Evolutionary conservation across 1,284 basidiomycete genomes (phyloP).

Genomic region (Veloporphyrellus conicus): DNA sequence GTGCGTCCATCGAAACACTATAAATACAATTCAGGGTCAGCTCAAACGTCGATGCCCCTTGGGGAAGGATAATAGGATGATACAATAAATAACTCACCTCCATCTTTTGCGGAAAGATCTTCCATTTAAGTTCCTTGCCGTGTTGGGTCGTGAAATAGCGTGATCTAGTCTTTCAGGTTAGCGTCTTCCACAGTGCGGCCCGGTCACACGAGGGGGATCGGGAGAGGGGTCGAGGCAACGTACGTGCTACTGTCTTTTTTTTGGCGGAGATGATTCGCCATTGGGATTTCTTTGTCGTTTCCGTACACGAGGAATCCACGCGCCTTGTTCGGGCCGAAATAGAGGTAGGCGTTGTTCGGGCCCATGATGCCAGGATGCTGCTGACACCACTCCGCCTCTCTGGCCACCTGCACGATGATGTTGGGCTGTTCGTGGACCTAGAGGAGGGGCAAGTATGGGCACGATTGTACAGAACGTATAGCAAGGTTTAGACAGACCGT

Average conservation of each 20-base stretch:
- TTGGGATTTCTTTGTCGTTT: constrained; percentile 52
- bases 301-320: constrained; percentile 67
- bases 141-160: constrained; percentile 67
- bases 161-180: constrained; percentile 40
- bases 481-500: constrained; percentile 7
- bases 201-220: background rate
- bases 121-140: constrained; percentile 69
- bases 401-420: constrained; percentile 55
- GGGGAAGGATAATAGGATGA: background rate
- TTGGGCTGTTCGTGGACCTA: constrained; percentile 56
- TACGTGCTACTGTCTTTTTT: constrained; percentile 60
- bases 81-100: constrained; percentile 45
- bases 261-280: constrained; percentile 53
- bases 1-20: constrained; percentile 60
- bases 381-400: constrained; percentile 60
- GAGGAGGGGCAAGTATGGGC: background rate
- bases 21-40: background rate
- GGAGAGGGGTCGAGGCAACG: constrained; percentile 25
- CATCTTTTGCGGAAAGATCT: constrained; percentile 52
- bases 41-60: background rate
- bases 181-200: background rate
- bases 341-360: constrained; percentile 64
- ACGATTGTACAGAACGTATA: background rate
- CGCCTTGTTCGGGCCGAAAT: constrained; percentile 59
- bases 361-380: constrained; percentile 66